Conservation (phyloP, 192 early-diverging fungal species). For the Spizellomyces sp. region DNA sequence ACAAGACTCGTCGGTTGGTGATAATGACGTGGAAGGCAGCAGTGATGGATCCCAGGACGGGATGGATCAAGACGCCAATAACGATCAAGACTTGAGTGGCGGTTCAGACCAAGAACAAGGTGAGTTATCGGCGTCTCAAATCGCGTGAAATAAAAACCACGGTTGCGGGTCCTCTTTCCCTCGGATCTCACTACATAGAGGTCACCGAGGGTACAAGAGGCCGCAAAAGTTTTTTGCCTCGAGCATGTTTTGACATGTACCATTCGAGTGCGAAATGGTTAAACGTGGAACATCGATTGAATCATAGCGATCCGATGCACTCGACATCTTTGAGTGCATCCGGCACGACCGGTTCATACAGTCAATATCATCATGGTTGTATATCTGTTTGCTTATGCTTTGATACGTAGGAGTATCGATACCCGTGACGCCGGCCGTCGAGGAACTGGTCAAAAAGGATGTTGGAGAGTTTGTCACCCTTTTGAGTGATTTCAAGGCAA, state of each 20-base stretch:
- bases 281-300: slow-evolving; percentile 13
- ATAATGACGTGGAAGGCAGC: too few species aligned
- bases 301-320: background rate
- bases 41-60: too few species aligned
- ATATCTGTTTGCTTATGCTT: background rate
- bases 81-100: too few species aligned
- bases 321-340: background rate
- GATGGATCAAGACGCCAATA: too few species aligned
- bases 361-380: background rate
- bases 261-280: slow-evolving; percentile 11
- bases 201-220: background rate
- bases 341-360: background rate
- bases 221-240: slow-evolving; percentile 9
- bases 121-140: too few species aligned
- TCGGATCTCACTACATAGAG: background rate
- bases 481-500: slow-evolving; percentile 22
- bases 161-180: too few species aligned
- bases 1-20: too few species aligned
- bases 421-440: background rate
- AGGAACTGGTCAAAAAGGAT: slow-evolving; percentile 6
- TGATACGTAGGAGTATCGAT: background rate
- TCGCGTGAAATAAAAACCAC: too few species aligned
- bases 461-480: slow-evolving; percentile 9
- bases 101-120: too few species aligned
- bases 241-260: background rate